These are phyloP conservation scores for Plenodomus lindquistii DNA, from an alignment of 2,329 filamentous ascomycete genomes.

Conservation along the genomic window DNA sequence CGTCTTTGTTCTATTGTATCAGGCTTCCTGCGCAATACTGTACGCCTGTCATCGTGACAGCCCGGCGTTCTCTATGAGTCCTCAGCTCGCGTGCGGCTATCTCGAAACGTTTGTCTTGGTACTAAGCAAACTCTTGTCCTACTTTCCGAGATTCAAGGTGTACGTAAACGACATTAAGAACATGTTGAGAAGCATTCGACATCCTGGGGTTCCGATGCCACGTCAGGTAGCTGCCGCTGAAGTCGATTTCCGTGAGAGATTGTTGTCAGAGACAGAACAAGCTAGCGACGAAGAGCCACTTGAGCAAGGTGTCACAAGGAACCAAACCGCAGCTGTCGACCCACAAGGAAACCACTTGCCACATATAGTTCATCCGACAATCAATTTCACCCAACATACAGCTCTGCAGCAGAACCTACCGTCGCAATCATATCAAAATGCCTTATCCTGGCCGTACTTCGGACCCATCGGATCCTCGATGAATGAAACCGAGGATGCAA, in stretches of 20 bases:
- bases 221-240: slow-evolving; percentile 5
- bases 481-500: too few species aligned
- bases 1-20: slow-evolving; percentile 11
- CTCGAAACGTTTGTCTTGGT: slow-evolving; percentile 11
- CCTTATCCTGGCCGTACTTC: too few species aligned
- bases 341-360: too few species aligned
- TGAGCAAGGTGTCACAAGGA: too few species aligned
- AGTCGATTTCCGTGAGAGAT: slow-evolving; percentile 11
- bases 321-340: too few species aligned
- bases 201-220: slow-evolving; percentile 6
- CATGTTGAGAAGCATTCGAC: slow-evolving; percentile 14
- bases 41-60: slow-evolving; percentile 18
- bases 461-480: too few species aligned
- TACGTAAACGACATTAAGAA: slow-evolving; percentile 14
- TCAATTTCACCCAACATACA: too few species aligned
- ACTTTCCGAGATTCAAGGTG: slow-evolving; percentile 8
- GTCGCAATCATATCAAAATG: too few species aligned
- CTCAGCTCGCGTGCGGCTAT: slow-evolving; percentile 6
- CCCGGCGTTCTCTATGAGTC: slow-evolving; percentile 10
- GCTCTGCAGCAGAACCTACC: too few species aligned
- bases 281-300: slow-evolving; percentile 7
- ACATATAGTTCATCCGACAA: too few species aligned
- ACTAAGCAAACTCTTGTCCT: not conserved
- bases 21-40: slow-evolving; percentile 16
- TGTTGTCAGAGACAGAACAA: not conserved